Percentiles rank a stretch among this genome's conserved stretches.
phyloP scores from a whole-genome alignment of 495 filamentous ascomycete species.

The Penicillium roqueforti region DNA sequence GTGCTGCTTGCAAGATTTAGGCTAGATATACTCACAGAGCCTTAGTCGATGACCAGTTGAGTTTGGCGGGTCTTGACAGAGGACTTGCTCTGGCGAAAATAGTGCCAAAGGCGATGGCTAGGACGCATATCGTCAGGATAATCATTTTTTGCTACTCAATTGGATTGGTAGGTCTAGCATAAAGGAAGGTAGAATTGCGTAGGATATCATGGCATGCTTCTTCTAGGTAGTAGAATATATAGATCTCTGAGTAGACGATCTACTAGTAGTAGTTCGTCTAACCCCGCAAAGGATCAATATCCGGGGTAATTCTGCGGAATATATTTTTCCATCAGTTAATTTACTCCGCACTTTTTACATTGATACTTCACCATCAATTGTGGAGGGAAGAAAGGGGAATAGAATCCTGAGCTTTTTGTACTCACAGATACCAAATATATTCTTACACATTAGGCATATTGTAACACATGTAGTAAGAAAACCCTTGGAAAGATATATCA shows the following conservation, averaged over 20 bases:
- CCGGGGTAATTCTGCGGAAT: background rate
- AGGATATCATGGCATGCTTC: background rate
- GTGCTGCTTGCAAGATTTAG: background rate
- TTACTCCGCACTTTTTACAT: background rate
- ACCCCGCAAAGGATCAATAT: background rate
- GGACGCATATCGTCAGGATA: background rate
- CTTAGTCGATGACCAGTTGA: constrained; percentile 32
- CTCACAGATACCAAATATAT: background rate
- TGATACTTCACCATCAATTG: background rate
- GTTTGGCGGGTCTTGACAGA: constrained; percentile 13
- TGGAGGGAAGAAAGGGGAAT: background rate
- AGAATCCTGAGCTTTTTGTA: background rate
- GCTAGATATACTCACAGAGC: constrained; percentile 21
- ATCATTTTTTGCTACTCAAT: constrained; percentile 8
- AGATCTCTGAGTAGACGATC: background rate
- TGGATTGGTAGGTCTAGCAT: background rate
- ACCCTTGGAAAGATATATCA: background rate
- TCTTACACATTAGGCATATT: too few species aligned
- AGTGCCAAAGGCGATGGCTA: constrained; percentile 2
- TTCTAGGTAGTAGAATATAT: background rate
- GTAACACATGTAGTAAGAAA: too few species aligned
- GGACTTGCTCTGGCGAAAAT: constrained; percentile 2
- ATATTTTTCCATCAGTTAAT: background rate
- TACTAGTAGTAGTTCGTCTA: too few species aligned
- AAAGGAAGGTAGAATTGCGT: background rate